Evolutionary conservation across 2,329 filamentous ascomycete genomes (phyloP).

Genomic region (Colletotrichum melonis): DNA sequence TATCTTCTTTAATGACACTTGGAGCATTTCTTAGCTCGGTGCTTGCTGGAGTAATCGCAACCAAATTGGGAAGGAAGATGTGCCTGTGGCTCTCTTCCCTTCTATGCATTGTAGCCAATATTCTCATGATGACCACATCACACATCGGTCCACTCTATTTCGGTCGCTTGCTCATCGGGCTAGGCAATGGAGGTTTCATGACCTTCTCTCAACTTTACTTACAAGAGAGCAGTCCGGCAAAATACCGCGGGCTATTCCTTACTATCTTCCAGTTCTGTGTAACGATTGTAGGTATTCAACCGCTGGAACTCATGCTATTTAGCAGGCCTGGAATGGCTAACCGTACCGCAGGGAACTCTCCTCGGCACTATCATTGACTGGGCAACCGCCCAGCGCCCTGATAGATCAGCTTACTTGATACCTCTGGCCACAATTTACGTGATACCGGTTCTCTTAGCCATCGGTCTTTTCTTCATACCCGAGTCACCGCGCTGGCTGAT

Average conservation of each 20-base stretch:
- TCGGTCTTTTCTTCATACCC: neutral
- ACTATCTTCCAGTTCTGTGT: constrained; percentile 55
- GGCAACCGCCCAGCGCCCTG: neutral
- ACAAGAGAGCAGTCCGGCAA: constrained; percentile 58
- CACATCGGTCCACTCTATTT: constrained; percentile 65
- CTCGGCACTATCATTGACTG: neutral
- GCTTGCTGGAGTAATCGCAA: constrained; percentile 49
- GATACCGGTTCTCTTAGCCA: neutral
- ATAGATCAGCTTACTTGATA: neutral
- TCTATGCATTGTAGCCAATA: neutral
- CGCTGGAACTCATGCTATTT: neutral
- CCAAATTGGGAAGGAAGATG: neutral
- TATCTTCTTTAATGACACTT: constrained; percentile 60
- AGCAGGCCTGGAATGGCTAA: neutral
- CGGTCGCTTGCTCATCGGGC: constrained; percentile 64
- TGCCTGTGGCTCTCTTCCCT: neutral
- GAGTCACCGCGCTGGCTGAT: neutral
- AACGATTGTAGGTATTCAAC: neutral
- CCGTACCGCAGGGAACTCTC: neutral
- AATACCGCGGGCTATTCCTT: constrained; percentile 60
- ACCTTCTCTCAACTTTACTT: constrained; percentile 64
- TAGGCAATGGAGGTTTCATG: constrained; percentile 69
- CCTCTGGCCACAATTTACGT: neutral
- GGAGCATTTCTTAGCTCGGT: constrained; percentile 58
- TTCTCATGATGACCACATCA: constrained; percentile 47